phyloP scores from a whole-genome alignment of 1,139 yeast species.

The Suhomyces terraborum region DNA sequence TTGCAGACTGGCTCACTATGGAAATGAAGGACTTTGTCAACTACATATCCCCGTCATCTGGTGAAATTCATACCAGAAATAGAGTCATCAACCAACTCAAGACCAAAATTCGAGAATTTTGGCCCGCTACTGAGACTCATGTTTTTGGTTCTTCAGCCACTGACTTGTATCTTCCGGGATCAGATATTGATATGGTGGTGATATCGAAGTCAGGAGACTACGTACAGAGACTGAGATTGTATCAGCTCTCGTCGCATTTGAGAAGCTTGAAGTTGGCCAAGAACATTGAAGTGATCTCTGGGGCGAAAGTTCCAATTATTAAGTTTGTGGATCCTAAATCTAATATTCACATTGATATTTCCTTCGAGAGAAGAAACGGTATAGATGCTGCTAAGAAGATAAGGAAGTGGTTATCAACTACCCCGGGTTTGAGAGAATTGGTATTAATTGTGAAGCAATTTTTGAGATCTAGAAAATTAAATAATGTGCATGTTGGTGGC shows the following conservation, averaged over 20 bases:
- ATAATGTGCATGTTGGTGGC: slow-evolving; percentile 96
- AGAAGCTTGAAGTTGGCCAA: slow-evolving; percentile 65
- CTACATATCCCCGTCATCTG: slow-evolving; percentile 82
- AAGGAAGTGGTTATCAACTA: slow-evolving; percentile 67
- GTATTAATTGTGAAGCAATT: slow-evolving; percentile 87
- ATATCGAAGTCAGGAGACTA: slow-evolving; percentile 65
- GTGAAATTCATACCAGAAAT: slow-evolving; percentile 73
- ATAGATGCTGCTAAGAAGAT: slow-evolving; percentile 81
- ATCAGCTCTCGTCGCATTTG: slow-evolving; percentile 72
- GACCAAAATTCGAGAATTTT: slow-evolving; percentile 54
- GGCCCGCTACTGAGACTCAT: slow-evolving; percentile 82
- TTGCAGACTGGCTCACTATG: slow-evolving; percentile 84
- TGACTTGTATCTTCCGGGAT: slow-evolving; percentile 89
- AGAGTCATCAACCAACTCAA: slow-evolving; percentile 64
- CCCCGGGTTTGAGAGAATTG: slow-evolving; percentile 83
- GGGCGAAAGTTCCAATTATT: slow-evolving; percentile 93
- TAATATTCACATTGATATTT: slow-evolving; percentile 80
- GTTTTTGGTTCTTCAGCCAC: slow-evolving; percentile 97
- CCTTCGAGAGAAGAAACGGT: slow-evolving; percentile 89
- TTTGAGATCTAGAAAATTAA: slow-evolving; percentile 72
- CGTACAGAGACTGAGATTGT: slow-evolving; percentile 67
- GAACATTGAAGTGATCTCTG: slow-evolving; percentile 83
- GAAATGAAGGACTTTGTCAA: slow-evolving; percentile 87
- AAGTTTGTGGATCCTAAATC: slow-evolving; percentile 81
- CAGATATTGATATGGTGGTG: slow-evolving; percentile 95